Evolutionary conservation across 495 filamentous ascomycete species (phyloP).

Genomic region (Parathielavia hyrcaniae): DNA sequence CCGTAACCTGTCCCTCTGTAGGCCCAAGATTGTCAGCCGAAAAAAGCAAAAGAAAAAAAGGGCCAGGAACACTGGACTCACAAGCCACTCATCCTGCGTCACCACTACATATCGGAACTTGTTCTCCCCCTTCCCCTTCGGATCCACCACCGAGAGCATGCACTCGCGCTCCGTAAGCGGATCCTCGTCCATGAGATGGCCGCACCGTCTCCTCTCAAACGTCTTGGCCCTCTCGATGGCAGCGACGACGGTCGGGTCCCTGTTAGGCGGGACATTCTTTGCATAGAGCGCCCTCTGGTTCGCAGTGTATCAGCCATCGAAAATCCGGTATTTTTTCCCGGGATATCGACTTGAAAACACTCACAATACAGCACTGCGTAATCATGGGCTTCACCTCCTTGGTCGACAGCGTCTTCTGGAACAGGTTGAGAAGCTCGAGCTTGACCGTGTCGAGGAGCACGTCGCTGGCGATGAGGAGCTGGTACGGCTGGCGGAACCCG

Average conservation of each 20-base stretch:
- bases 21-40: slow-evolving; percentile 2
- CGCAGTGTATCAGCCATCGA: slow-evolving; percentile 53
- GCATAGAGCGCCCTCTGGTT: slow-evolving; percentile 65
- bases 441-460: slow-evolving; percentile 45
- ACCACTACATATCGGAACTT: slow-evolving; percentile 89
- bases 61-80: slow-evolving; percentile 9
- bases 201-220: slow-evolving; percentile 81
- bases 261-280: slow-evolving; percentile 44
- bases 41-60: background rate
- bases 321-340: background rate
- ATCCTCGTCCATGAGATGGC: slow-evolving; percentile 73
- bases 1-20: slow-evolving; percentile 27
- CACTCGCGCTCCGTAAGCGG: slow-evolving; percentile 74
- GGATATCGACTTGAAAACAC: background rate
- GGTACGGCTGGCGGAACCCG: slow-evolving; percentile 84
- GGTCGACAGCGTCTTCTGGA: slow-evolving; percentile 63
- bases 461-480: slow-evolving; percentile 57
- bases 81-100: slow-evolving; percentile 52
- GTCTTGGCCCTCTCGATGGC: slow-evolving; percentile 63
- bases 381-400: slow-evolving; percentile 69
- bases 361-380: slow-evolving; percentile 41
- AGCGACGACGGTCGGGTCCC: slow-evolving; percentile 49
- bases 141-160: slow-evolving; percentile 69
- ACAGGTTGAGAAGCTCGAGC: slow-evolving; percentile 61
- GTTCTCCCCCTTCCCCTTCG: slow-evolving; percentile 63